Evolutionary conservation across 768 basidiomycete species (phyloP).

Genomic region (Termitomyces sp.): DNA sequence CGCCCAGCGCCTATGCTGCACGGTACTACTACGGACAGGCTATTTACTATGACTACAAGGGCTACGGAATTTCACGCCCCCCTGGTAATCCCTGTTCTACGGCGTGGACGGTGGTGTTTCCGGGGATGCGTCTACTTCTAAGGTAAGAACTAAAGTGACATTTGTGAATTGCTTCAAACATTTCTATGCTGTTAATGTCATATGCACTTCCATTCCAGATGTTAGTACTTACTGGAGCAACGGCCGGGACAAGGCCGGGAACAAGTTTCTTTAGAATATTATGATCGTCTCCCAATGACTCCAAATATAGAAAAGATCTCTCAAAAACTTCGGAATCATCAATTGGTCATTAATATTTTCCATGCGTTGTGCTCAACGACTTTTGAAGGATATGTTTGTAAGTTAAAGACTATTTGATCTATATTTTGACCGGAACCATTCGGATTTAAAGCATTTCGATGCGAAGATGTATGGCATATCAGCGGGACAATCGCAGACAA

Average conservation of each 20-base stretch:
- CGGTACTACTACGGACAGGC: too few relatives aligned
- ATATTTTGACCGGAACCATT: not conserved
- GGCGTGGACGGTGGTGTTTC: too few relatives aligned
- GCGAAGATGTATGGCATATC: not conserved
- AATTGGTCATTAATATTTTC: too few relatives aligned
- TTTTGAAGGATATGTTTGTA: not conserved
- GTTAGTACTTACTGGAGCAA: too few relatives aligned
- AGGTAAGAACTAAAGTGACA: not conserved
- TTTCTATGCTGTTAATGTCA: not conserved
- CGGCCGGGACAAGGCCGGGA: too few relatives aligned
- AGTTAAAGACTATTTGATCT: not conserved
- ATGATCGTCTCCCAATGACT: too few relatives aligned
- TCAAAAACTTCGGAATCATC: not conserved
- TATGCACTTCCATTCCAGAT: not conserved
- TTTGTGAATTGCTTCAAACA: not conserved
- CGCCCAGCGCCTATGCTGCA: too few relatives aligned
- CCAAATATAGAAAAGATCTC: not conserved
- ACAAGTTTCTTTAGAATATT: too few relatives aligned
- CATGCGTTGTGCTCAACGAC: not conserved
- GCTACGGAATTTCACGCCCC: too few relatives aligned
- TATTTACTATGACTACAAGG: too few relatives aligned
- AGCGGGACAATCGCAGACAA: slow-evolving; percentile 4
- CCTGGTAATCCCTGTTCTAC: too few relatives aligned
- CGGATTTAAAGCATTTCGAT: not conserved
- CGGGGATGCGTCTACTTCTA: not conserved